These are phyloP conservation scores for Plenodomus tracheiphilus DNA, from an alignment of 2,329 filamentous ascomycete genomes.

Conservation along the genomic window DNA sequence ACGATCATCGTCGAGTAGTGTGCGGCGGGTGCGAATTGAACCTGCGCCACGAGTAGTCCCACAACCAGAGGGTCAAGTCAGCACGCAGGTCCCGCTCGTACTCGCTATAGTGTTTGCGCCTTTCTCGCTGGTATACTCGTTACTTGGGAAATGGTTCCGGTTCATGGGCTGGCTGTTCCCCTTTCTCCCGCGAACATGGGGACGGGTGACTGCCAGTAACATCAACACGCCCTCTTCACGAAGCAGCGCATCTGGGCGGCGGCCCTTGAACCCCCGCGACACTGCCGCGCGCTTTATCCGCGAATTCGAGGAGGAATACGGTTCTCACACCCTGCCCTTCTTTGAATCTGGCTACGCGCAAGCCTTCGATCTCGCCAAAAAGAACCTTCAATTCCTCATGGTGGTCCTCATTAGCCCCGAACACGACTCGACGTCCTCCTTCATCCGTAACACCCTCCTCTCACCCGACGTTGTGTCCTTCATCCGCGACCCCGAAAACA, in stretches of 20 bases:
- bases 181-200: constrained; percentile 70
- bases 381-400: constrained; percentile 88
- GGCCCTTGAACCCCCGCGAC: constrained; percentile 80
- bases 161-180: constrained; percentile 78
- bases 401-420: constrained; percentile 87
- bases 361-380: constrained; percentile 86
- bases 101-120: constrained; percentile 79
- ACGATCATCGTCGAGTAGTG: constrained; percentile 37
- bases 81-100: constrained; percentile 73
- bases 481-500: constrained; percentile 73
- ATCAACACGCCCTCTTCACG: constrained; percentile 46
- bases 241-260: constrained; percentile 68
- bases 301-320: constrained; percentile 95
- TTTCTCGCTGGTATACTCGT: constrained; percentile 74
- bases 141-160: constrained; percentile 70
- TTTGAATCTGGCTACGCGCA: constrained; percentile 89
- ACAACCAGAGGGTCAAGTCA: constrained; percentile 65
- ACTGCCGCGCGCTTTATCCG: constrained; percentile 86
- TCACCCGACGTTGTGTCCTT: constrained; percentile 73
- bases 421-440: constrained; percentile 86
- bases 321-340: constrained; percentile 71
- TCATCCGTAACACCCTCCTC: constrained; percentile 81
- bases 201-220: constrained; percentile 55
- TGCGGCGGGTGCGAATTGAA: constrained; percentile 53
- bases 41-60: constrained; percentile 86